Evolutionary conservation across 768 basidiomycete species (phyloP).

Genomic region (Collybia nuda): DNA sequence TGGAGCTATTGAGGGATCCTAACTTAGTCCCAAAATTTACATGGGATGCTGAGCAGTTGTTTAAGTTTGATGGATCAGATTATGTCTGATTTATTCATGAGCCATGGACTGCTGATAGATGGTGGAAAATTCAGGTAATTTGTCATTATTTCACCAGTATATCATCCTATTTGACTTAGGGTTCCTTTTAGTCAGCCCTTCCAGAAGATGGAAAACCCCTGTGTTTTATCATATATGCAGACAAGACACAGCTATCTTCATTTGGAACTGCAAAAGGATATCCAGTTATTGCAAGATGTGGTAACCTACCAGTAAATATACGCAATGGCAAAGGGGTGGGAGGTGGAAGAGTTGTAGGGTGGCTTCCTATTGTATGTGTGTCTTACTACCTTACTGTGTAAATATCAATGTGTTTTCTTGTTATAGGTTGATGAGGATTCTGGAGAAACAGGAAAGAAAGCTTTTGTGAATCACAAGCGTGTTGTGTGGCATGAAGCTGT

Average conservation of each 20-base stretch:
- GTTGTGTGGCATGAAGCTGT: constrained; percentile 28
- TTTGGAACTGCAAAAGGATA: constrained; percentile 34
- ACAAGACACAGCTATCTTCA: constrained; percentile 34
- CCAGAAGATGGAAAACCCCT: constrained; percentile 25
- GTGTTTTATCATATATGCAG: constrained; percentile 34
- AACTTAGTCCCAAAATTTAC: too few relatives aligned
- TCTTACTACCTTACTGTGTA: too few relatives aligned
- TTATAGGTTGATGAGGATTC: too few relatives aligned
- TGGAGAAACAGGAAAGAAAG: constrained; percentile 17
- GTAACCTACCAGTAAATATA: constrained; percentile 28
- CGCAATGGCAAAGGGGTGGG: constrained; percentile 31
- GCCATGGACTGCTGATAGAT: neutral
- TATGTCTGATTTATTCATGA: neutral
- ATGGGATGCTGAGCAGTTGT: neutral
- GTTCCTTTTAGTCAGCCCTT: too few relatives aligned
- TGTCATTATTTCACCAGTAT: too few relatives aligned
- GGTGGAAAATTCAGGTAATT: constrained; percentile 10
- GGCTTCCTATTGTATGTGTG: constrained; percentile 32
- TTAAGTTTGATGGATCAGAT: constrained; percentile 5
- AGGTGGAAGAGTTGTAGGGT: constrained; percentile 34
- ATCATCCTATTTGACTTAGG: too few relatives aligned
- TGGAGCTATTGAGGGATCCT: too few relatives aligned
- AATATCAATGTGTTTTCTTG: too few relatives aligned
- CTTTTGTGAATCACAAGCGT: constrained; percentile 19
- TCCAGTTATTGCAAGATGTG: constrained; percentile 28